Base-by-base conservation (phyloP, 495 filamentous ascomycete species). In the Aspergillus taichungensis region DNA sequence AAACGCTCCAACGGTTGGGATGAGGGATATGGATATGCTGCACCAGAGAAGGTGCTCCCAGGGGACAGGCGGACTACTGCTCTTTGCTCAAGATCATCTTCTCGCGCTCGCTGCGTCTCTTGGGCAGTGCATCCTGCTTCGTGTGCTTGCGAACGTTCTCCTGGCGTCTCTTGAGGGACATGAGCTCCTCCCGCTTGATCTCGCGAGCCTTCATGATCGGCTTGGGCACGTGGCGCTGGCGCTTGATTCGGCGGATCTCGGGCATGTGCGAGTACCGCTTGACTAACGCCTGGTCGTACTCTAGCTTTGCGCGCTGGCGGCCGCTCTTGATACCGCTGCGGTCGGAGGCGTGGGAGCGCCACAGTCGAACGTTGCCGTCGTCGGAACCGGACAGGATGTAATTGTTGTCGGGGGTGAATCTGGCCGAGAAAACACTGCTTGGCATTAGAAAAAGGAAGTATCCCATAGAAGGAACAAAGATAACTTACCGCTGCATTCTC, bases 131-230 rank as follows among this genome's bases (percentile, higher is more conserved):
- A 14, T 60, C 64, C 74, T 91, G 92, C 72, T 78, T 85, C 33
- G 77, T 83, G 66, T 97, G 89, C 67, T 84, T 92, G 57, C 94
- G 75, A 69, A 92, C 83, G 62, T 97, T 99, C 70, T 99, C 94
- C 57, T 88, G 83, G 57, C 79, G 84, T 62, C 88, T 74, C 78
- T 92, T 95, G 50, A 96, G 84, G 30, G 85, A 77, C 58, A 73
- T 74, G 46, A 96, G 66, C 69, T 97, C 94, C 56, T 94, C 88
- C 46, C 70, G 71, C 78, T 99, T 99, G 61, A 99, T 99, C 68
- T 95, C 91, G 39, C 78, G 82, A 8, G 94, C 92, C 78, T 96
- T 97, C 85, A 95, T 99, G 49, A 99, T 80, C 53, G 83, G 77
- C 76, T 90, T 88, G 14, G 94, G 94, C 52, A 96, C 63, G 67